Percentiles rank a stretch among this genome's conserved stretches.
These are phyloP conservation scores for Tremella fuciformis DNA, from an alignment of 768 basidiomycete genomes.

Conservation along the genomic window DNA sequence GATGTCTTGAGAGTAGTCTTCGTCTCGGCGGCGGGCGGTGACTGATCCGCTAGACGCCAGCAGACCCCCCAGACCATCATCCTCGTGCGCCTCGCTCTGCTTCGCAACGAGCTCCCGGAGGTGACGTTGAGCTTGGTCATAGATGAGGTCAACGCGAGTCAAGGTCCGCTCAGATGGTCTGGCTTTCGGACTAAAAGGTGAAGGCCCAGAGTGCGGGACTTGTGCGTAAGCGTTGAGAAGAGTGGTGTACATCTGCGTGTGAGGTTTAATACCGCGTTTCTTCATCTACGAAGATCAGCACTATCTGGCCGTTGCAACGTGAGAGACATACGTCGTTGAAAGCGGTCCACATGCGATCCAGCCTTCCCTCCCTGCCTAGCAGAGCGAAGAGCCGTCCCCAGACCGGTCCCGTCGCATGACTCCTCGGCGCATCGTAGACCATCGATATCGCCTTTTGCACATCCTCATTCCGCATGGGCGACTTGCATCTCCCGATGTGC, in stretches of 20 bases:
- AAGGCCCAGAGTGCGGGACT: constrained; percentile 9
- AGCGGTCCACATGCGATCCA: constrained; percentile 40
- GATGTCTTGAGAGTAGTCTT: constrained; percentile 14
- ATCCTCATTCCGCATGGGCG: constrained; percentile 14
- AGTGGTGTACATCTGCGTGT: constrained; percentile 39
- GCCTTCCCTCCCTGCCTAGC: constrained; percentile 36
- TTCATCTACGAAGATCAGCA: constrained; percentile 40
- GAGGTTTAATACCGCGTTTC: constrained; percentile 45
- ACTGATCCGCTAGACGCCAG: background rate
- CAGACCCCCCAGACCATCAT: background rate
- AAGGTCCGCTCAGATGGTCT: constrained; percentile 21
- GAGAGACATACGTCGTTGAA: constrained; percentile 46
- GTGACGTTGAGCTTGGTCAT: constrained; percentile 16
- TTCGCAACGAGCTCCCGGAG: background rate
- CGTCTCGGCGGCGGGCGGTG: background rate
- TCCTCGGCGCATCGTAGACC: constrained; percentile 21
- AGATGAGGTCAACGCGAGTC: constrained; percentile 31
- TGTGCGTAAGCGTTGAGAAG: constrained; percentile 41
- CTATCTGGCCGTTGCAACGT: background rate
- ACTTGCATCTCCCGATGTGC: background rate
- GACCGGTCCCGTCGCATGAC: constrained; percentile 35
- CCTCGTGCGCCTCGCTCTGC: background rate
- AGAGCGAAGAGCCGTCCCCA: constrained; percentile 42
- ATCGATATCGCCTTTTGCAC: constrained; percentile 21
- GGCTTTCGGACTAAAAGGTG: background rate